A percentile compares a stretch with the other conserved stretches of the same genome.
Evolutionary conservation across 1,284 basidiomycete species (phyloP).

Genomic region (Trametes polyzona): DNA sequence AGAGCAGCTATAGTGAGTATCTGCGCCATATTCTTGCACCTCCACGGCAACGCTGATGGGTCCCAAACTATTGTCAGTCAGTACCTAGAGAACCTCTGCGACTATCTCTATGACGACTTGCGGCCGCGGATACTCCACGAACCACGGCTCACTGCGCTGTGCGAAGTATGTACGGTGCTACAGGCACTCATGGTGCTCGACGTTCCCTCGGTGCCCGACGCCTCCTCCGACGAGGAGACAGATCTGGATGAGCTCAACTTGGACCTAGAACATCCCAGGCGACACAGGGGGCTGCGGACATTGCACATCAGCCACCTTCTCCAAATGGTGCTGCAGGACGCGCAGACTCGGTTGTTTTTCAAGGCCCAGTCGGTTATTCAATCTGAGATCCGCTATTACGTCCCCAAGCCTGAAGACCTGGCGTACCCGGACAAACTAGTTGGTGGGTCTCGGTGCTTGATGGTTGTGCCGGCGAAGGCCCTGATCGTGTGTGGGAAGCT

Average conservation of each 20-base stretch:
- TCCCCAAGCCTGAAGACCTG: conserved; percentile 76
- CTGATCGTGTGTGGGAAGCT: conserved; percentile 36
- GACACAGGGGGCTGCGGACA: conserved; percentile 47
- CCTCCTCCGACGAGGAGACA: conserved; percentile 41
- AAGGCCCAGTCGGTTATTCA: conserved; percentile 91
- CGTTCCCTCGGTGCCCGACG: conserved; percentile 45
- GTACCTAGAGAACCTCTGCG: conserved; percentile 89
- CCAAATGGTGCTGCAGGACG: conserved; percentile 90
- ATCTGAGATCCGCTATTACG: conserved; percentile 83
- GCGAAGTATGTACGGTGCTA: conserved; percentile 92
- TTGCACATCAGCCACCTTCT: conserved; percentile 77
- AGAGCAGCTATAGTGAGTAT: conserved; percentile 79
- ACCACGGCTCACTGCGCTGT: conserved; percentile 81
- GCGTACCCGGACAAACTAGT: conserved; percentile 82
- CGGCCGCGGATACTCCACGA: conserved; percentile 94
- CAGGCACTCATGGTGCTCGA: conserved; percentile 94
- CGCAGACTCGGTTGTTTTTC: conserved; percentile 92
- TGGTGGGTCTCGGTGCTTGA: conserved; percentile 44
- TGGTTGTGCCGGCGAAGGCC: conserved; percentile 4
- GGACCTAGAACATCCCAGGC: conserved; percentile 40
- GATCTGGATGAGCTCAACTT: conserved; percentile 47
- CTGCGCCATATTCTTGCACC: conserved; percentile 1
- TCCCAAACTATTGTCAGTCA: conserved; percentile 52
- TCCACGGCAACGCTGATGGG: background rate
- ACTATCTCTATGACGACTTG: conserved; percentile 91